Base-by-base conservation (phyloP, 2,329 filamentous ascomycete species). In the Plenodomus biglobosus region DNA sequence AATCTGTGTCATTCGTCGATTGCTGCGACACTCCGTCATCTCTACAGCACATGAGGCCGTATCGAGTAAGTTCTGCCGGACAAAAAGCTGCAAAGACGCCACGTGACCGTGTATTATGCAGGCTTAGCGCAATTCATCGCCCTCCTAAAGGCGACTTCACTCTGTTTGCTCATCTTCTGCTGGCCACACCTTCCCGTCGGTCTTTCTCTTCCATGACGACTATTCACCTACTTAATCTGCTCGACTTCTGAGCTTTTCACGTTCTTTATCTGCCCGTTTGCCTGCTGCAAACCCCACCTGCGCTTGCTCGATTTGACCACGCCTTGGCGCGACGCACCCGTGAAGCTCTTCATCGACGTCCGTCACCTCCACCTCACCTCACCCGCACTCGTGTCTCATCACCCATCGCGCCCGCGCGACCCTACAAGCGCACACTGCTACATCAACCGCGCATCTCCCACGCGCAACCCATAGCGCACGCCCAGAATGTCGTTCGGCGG, bases 401-500 rank as follows among this genome's bases (percentile, higher is more conserved):
- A 58, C 46, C 53, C 48, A 48, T 51, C 55, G 46, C 54, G 52
- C 54, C 50, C 40, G 50, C 54, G 53, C 57, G 50, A 55, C 39
- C 52, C 51, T 44, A 38, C 48, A 38, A 42, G 40, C 39, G 59
- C 61, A 55, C 56, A 61, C 56, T 53, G 55, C 49, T 54, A 62
- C 47, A 18, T 50, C 44, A 39, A 46, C 46, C 54, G 55, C 15
- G 38, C 48, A 17, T 43, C 20, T 21, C 24, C 59, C 56, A 53
- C 64, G 64, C 62, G 53, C 56, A 52, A 52, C 47, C 51, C 50
- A 51, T 53, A 50, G 61, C 59, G 52, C 62, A 56, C 32, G 27
- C 38, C 44, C 55, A 68, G 48, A 39, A 70, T 71, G 68, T 69
- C 67, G 48, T 87, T 87, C 59, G 83, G 82, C 71, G 58, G 73